A percentile compares a stretch with the other conserved stretches of the same genome.
Evolutionary conservation across 768 basidiomycete species (phyloP).

Genomic region (Russula griseocarnosa): DNA sequence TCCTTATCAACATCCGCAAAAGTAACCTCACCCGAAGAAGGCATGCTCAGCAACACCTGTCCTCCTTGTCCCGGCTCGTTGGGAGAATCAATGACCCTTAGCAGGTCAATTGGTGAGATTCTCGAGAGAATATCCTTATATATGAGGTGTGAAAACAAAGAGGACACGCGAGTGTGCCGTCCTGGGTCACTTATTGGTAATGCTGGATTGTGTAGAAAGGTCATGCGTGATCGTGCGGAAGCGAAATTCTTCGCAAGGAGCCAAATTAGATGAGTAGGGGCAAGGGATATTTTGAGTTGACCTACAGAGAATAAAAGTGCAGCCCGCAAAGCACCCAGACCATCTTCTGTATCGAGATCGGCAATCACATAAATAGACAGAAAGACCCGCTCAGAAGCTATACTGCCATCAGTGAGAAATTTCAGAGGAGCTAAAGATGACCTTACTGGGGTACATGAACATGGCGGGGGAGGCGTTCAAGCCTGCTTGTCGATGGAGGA

Average conservation of each 20-base stretch:
- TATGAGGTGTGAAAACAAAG: constrained; percentile 50
- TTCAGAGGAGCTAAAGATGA: neutral
- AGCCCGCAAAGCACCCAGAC: constrained; percentile 56
- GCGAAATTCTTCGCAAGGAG: constrained; percentile 36
- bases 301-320: constrained; percentile 63
- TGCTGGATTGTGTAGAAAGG: constrained; percentile 73
- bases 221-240: constrained; percentile 52
- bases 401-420: constrained; percentile 31
- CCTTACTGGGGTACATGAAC: constrained; percentile 65
- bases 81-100: constrained; percentile 39
- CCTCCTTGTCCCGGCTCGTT: constrained; percentile 27
- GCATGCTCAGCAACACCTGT: constrained; percentile 42
- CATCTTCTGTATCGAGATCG: constrained; percentile 66
- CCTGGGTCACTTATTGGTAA: constrained; percentile 25
- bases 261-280: constrained; percentile 10
- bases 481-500: constrained; percentile 47
- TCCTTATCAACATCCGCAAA: constrained; percentile 36
- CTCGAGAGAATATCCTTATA: constrained; percentile 40
- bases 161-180: constrained; percentile 38
- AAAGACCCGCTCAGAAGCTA: constrained; percentile 33
- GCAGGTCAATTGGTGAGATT: constrained; percentile 39
- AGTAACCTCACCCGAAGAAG: constrained; percentile 34
- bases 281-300: constrained; percentile 9
- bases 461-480: constrained; percentile 42
- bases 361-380: constrained; percentile 64